These are phyloP conservation scores for Gypsophila paniculata DNA, from an alignment of 179 eudicot species.

Conservation along the genomic window DNA sequence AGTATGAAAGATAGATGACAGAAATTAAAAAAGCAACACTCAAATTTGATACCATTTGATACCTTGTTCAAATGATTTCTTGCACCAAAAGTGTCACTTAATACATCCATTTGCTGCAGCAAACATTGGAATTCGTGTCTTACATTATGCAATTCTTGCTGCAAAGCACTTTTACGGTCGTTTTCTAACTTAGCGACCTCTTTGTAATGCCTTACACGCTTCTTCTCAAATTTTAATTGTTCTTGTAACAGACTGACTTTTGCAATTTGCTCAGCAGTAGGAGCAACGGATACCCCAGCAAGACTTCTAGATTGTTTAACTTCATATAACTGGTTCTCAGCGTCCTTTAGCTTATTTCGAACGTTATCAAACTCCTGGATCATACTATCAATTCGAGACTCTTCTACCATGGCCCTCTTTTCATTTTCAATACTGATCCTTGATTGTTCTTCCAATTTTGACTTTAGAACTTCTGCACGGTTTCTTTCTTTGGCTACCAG, in stretches of 20 bases:
- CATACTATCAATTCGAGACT: slow-evolving; percentile 27
- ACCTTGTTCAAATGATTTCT: slow-evolving; percentile 40
- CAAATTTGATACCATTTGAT: slow-evolving; percentile 26
- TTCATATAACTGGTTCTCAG: slow-evolving; percentile 37
- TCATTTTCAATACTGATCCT: slow-evolving; percentile 32
- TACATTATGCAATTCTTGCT: slow-evolving; percentile 43
- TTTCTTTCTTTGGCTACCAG: slow-evolving; percentile 32
- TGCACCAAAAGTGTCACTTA: slow-evolving; percentile 38
- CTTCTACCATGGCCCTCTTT: slow-evolving; percentile 33
- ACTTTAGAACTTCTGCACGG: slow-evolving; percentile 38
- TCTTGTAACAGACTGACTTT: slow-evolving; percentile 50
- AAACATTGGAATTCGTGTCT: slow-evolving; percentile 44
- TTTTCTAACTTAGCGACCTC: slow-evolving; percentile 60
- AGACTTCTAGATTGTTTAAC: slow-evolving; percentile 23
- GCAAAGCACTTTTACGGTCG: slow-evolving; percentile 40
- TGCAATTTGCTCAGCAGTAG: slow-evolving; percentile 31
- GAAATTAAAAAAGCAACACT: neutral
- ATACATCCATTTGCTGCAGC: slow-evolving; percentile 41
- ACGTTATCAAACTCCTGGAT: slow-evolving; percentile 21
- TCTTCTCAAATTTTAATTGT: slow-evolving; percentile 65
- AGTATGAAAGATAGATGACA: neutral
- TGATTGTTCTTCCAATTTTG: slow-evolving; percentile 39
- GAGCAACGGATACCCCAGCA: slow-evolving; percentile 21
- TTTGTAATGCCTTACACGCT: slow-evolving; percentile 69
- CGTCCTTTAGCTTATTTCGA: slow-evolving; percentile 30